phyloP scores from a whole-genome alignment of 2,329 filamentous ascomycete species.

The Metarhizium guizhouense region DNA sequence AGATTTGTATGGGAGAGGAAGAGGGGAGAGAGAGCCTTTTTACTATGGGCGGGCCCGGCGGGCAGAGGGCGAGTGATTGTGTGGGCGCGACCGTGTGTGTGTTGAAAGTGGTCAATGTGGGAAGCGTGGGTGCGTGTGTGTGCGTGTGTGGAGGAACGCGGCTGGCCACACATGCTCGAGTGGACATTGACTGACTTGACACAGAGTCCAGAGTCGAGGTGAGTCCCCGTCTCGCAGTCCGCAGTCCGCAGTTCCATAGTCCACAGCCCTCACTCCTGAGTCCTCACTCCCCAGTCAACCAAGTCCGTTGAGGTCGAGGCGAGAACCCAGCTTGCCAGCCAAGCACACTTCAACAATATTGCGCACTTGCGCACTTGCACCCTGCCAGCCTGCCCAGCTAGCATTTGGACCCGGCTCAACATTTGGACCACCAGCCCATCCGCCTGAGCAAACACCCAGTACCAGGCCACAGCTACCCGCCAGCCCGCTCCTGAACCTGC shows the following conservation, averaged over 20 bases:
- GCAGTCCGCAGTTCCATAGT: too few relatives aligned
- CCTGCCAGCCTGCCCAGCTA: neutral
- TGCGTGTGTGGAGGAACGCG: conserved; percentile 22
- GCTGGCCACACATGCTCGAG: conserved; percentile 10
- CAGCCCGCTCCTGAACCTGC: neutral
- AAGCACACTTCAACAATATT: too few relatives aligned
- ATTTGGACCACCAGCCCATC: neutral
- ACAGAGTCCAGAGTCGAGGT: too few relatives aligned
- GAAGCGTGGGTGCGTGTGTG: conserved; percentile 15
- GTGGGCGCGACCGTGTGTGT: conserved; percentile 18
- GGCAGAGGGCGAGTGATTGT: conserved; percentile 42
- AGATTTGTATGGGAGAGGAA: conserved; percentile 55
- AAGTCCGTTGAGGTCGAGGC: neutral
- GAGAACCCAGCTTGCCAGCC: neutral
- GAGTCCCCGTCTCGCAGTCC: too few relatives aligned
- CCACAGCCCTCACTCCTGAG: too few relatives aligned
- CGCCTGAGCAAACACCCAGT: neutral
- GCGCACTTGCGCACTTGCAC: neutral
- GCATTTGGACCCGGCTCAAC: neutral
- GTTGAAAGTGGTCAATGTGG: neutral
- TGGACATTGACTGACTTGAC: neutral
- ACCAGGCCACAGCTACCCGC: conserved; percentile 1
- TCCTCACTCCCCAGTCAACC: neutral
- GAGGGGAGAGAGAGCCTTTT: conserved; percentile 49
- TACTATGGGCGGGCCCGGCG: conserved; percentile 45